These are phyloP conservation scores for Xerocomellus dryophilus DNA, from an alignment of 768 basidiomycete genomes.

Conservation along the genomic window DNA sequence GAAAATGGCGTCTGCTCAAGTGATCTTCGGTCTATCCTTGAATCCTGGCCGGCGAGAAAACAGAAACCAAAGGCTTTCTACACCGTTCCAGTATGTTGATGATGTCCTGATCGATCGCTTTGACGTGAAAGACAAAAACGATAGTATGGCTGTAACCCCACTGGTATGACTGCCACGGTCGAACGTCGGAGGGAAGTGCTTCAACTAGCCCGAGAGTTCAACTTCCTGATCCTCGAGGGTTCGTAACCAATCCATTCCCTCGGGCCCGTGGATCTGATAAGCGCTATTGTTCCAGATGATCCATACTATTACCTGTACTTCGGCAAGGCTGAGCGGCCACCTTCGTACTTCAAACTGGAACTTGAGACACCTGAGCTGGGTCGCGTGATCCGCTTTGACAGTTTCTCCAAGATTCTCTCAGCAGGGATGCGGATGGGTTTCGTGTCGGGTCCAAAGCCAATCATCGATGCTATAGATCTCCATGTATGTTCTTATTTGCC, in stretches of 20 bases:
- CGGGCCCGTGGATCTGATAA: neutral
- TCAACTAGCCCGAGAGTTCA: constrained; percentile 63
- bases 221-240: constrained; percentile 87
- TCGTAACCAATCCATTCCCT: neutral
- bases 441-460: constrained; percentile 65
- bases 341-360: constrained; percentile 84
- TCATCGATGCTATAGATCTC: constrained; percentile 68
- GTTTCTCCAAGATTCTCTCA: constrained; percentile 79
- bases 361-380: constrained; percentile 62
- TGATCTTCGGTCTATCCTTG: constrained; percentile 60
- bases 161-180: constrained; percentile 71
- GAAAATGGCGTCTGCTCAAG: constrained; percentile 61
- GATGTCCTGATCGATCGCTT: constrained; percentile 5
- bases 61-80: constrained; percentile 77
- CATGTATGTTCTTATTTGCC: constrained; percentile 46
- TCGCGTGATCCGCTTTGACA: constrained; percentile 84
- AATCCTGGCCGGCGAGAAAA: constrained; percentile 71
- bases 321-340: constrained; percentile 56
- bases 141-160: constrained; percentile 85
- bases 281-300: constrained; percentile 50
- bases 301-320: constrained; percentile 81
- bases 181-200: constrained; percentile 72
- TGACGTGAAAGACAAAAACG: neutral
- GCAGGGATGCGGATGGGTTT: constrained; percentile 81
- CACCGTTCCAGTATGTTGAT: constrained; percentile 62